Evolutionary conservation across 306 rosid species (phyloP).

Genomic region (Canavalia gladiata): DNA sequence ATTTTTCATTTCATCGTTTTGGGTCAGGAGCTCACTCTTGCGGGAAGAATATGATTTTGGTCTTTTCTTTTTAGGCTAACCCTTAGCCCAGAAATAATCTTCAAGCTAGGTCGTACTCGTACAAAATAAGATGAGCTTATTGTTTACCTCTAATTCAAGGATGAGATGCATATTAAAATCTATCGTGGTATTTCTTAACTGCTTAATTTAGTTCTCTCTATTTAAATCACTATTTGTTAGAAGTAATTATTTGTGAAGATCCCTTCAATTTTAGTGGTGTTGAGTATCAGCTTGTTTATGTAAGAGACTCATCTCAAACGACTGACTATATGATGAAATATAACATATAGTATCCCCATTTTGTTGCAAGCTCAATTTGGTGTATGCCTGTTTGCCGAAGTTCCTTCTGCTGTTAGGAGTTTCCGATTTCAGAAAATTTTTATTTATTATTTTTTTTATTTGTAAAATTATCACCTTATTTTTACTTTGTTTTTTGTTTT

Average conservation of each 20-base stretch:
- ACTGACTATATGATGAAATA: not conserved
- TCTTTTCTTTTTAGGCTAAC: not conserved
- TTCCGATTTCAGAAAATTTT: not conserved
- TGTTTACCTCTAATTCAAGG: not conserved
- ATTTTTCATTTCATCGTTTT: not conserved
- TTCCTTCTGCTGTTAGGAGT: not conserved
- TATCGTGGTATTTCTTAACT: not conserved
- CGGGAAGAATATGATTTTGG: not conserved
- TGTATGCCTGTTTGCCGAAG: not conserved
- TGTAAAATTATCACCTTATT: too few relatives aligned
- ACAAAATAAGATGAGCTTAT: not conserved
- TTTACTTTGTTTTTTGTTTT: too few relatives aligned
- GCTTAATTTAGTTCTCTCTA: not conserved
- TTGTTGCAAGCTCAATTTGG: not conserved
- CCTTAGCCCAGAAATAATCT: not conserved
- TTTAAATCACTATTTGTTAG: not conserved
- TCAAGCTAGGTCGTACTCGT: too few relatives aligned
- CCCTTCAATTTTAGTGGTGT: not conserved
- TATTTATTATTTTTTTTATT: not conserved
- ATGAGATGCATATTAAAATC: not conserved
- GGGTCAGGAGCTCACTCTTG: not conserved
- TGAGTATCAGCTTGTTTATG: not conserved
- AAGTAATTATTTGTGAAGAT: not conserved
- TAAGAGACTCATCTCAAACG: not conserved
- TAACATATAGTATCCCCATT: not conserved